These are phyloP conservation scores for Leptographium lundbergii DNA, from an alignment of 2,329 filamentous ascomycete genomes.

Conservation along the genomic window DNA sequence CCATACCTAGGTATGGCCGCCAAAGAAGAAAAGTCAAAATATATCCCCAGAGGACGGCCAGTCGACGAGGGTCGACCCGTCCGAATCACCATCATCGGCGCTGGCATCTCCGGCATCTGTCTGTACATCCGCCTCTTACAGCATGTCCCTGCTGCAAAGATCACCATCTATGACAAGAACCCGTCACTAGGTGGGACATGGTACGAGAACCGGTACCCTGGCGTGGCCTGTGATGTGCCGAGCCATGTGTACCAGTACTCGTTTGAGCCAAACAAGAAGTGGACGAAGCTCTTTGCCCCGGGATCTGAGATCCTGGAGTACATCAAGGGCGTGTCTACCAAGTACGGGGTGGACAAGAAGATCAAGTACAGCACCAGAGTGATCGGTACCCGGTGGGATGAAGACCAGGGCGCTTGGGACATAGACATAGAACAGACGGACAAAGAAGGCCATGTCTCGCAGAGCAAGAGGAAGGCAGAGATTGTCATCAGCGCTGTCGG, in stretches of 20 bases:
- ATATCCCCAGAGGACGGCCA: not conserved
- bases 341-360: constrained; percentile 27
- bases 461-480: constrained; percentile 28
- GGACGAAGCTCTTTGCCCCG: constrained; percentile 43
- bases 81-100: constrained; percentile 29
- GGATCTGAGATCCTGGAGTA: constrained; percentile 43
- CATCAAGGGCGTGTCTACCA: constrained; percentile 28
- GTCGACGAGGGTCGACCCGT: constrained; percentile 15
- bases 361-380: constrained; percentile 32
- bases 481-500: constrained; percentile 37
- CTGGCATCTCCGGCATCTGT: constrained; percentile 29
- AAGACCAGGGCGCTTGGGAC: constrained; percentile 27
- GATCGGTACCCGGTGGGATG: constrained; percentile 29
- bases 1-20: not conserved
- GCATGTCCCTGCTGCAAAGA: constrained; percentile 26
- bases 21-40: not conserved
- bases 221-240: constrained; percentile 42
- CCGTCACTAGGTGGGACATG: constrained; percentile 42
- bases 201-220: constrained; percentile 47
- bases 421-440: constrained; percentile 19
- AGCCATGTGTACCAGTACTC: constrained; percentile 50
- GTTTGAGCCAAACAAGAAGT: constrained; percentile 44
- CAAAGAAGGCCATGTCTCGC: constrained; percentile 23
- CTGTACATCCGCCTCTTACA: constrained; percentile 29
- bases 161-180: constrained; percentile 43